phyloP scores from a whole-genome alignment of 2,329 filamentous ascomycete species.

The Sporothrix luriei region DNA sequence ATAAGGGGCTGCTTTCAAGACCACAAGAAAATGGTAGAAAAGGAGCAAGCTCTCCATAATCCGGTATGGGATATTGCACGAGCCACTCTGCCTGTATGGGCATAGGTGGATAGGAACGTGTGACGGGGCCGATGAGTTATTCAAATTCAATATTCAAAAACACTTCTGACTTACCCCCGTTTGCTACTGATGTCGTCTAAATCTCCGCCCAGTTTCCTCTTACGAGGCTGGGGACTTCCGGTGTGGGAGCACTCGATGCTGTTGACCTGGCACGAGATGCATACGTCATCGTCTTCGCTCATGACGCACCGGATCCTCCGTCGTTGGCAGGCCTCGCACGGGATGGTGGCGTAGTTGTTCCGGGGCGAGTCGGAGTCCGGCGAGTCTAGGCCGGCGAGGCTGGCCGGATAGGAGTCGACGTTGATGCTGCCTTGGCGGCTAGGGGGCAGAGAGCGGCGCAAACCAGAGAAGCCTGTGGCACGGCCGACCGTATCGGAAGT shows the following conservation, averaged over 20 bases:
- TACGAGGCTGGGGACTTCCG: slow-evolving; percentile 74
- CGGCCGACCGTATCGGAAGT: slow-evolving; percentile 41
- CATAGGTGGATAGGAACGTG: not conserved
- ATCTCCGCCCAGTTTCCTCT: slow-evolving; percentile 73
- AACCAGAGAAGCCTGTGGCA: slow-evolving; percentile 30
- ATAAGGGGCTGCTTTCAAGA: not conserved
- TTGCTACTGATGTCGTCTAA: slow-evolving; percentile 64
- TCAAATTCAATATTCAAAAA: too few species aligned
- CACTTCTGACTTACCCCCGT: slow-evolving; percentile 58
- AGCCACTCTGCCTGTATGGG: not conserved
- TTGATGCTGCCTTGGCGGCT: slow-evolving; percentile 54
- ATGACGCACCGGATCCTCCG: slow-evolving; percentile 76
- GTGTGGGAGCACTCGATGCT: slow-evolving; percentile 78
- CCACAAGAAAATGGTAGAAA: not conserved
- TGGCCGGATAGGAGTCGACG: slow-evolving; percentile 54
- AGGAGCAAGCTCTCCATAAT: not conserved
- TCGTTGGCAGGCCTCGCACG: slow-evolving; percentile 73
- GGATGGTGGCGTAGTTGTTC: slow-evolving; percentile 51
- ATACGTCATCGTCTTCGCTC: slow-evolving; percentile 71
- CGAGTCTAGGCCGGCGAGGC: slow-evolving; percentile 57
- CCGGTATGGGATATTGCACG: slow-evolving; percentile 8
- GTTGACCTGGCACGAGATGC: slow-evolving; percentile 76
- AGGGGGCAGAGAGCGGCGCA: slow-evolving; percentile 43
- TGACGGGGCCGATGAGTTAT: not conserved
- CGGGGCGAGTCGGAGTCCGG: slow-evolving; percentile 53